phyloP scores from a whole-genome alignment of 768 basidiomycete species.

The Clavaria fumosa region DNA sequence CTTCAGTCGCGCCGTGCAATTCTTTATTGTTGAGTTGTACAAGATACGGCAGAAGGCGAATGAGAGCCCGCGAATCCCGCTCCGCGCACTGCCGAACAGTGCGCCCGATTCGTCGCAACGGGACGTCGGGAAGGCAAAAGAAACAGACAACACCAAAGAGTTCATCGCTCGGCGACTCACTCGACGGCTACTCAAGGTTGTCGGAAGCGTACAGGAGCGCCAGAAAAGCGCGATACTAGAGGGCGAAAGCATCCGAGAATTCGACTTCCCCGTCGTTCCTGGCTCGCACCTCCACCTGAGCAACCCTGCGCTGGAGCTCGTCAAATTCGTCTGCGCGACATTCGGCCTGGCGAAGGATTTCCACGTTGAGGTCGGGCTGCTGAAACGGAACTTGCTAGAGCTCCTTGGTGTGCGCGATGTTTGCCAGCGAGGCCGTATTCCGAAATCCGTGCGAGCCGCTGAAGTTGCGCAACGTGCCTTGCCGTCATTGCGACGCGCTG shows the following conservation, averaged over 20 bases:
- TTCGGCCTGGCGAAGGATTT: constrained; percentile 70
- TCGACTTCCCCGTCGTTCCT: constrained; percentile 74
- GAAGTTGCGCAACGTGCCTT: constrained; percentile 75
- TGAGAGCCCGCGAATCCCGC: constrained; percentile 46
- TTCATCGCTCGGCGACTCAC: constrained; percentile 75
- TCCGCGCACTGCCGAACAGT: constrained; percentile 50
- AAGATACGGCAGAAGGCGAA: constrained; percentile 51
- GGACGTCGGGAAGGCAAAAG: constrained; percentile 53
- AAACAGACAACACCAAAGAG: constrained; percentile 50
- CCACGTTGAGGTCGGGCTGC: constrained; percentile 70
- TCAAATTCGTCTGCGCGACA: constrained; percentile 76
- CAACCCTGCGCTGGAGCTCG: constrained; percentile 76
- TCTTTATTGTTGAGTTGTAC: constrained; percentile 78
- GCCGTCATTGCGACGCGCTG: constrained; percentile 69
- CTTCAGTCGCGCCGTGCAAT: constrained; percentile 58
- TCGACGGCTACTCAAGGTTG: constrained; percentile 55
- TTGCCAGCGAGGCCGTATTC: constrained; percentile 72
- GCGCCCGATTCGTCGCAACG: constrained; percentile 49
- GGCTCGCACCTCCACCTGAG: constrained; percentile 69
- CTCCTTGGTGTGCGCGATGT: constrained; percentile 76
- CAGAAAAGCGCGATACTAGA: constrained; percentile 45
- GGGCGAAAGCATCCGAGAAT: constrained; percentile 36
- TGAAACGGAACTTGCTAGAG: constrained; percentile 83
- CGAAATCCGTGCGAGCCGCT: constrained; percentile 85
- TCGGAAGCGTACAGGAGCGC: constrained; percentile 46